These are phyloP conservation scores for Closterium sp. DNA, from an alignment of 139 green algal genomes.

Conservation along the genomic window DNA sequence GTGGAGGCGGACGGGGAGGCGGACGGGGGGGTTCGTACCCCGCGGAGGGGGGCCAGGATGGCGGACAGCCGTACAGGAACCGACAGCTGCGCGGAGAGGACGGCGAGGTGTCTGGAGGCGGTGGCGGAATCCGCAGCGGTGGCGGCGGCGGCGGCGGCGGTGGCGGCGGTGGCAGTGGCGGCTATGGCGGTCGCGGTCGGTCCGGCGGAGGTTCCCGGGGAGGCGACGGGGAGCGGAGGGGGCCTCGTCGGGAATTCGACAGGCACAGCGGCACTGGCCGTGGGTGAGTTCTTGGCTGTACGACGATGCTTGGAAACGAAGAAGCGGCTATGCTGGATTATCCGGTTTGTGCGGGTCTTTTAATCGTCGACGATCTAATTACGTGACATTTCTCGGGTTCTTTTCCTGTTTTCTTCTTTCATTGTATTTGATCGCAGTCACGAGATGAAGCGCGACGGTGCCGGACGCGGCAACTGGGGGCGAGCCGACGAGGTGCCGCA, in stretches of 20 bases:
- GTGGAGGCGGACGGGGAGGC: neutral
- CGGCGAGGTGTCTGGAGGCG: neutral
- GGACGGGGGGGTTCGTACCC: neutral
- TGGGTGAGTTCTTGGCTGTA: conserved; percentile 13
- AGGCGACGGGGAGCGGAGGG: conserved; percentile 17
- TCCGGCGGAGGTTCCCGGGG: conserved; percentile 1
- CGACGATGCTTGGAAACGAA: neutral
- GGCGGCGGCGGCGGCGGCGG: conserved; percentile 23
- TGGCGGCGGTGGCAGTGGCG: neutral
- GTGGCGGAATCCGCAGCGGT: neutral
- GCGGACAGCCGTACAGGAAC: neutral
- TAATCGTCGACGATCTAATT: neutral
- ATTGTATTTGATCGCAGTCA: conserved; percentile 14
- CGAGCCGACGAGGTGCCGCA: conserved; percentile 20
- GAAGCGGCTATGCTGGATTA: neutral
- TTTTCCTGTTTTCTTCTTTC: neutral
- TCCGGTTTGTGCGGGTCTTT: too few species aligned
- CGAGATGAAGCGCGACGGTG: conserved; percentile 47
- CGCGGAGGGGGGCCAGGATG: neutral
- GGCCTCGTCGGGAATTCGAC: conserved; percentile 28
- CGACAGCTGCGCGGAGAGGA: neutral
- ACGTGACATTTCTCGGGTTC: neutral
- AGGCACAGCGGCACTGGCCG: conserved; percentile 40
- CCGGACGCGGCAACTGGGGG: conserved; percentile 42
- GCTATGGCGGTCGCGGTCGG: conserved; percentile 9